Conservation (phyloP, 371 early-diverging fungal species). For the Actinomortierella wolfii region DNA sequence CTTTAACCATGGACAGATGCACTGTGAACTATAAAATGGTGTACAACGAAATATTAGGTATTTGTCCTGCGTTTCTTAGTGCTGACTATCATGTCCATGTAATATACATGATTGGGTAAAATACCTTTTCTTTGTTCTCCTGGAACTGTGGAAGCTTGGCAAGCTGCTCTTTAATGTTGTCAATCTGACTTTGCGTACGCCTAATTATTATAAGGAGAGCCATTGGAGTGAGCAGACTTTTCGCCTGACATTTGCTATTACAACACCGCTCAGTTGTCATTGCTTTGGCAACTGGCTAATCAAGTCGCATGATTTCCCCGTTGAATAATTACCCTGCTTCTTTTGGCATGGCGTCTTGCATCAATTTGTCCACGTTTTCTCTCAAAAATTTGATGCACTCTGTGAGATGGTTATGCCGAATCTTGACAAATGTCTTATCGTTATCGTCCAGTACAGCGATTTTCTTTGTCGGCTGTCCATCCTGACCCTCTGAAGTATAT, state of each 20-base stretch:
- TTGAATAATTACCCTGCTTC: not conserved
- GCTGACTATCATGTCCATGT: no score
- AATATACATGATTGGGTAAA: no score
- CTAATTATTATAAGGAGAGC: no score
- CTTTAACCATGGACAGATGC: constrained; percentile 90
- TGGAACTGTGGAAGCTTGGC: constrained; percentile 93
- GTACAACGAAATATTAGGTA: no score
- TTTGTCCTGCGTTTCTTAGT: no score
- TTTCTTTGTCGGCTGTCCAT: constrained; percentile 41
- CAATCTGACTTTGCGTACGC: constrained; percentile 61
- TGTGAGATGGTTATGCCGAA: constrained; percentile 94
- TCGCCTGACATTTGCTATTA: no score
- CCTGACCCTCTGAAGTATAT: constrained; percentile 48
- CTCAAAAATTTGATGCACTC: constrained; percentile 85
- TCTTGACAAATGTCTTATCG: constrained; percentile 78
- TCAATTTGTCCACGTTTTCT: constrained; percentile 77
- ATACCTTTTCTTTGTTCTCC: constrained; percentile 73
- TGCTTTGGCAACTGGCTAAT: constrained; percentile 7
- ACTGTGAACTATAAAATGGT: constrained; percentile 30
- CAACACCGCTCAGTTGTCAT: constrained; percentile 22
- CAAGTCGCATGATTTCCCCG: no score
- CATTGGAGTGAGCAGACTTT: no score
- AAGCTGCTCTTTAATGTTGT: constrained; percentile 88
- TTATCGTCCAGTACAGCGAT: constrained; percentile 58
- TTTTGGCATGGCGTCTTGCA: constrained; percentile 52